Evolutionary conservation across 768 basidiomycete genomes (phyloP), one percentile per base, ranked within the genome.

Genomic region (Pholiota molesta): DNA sequence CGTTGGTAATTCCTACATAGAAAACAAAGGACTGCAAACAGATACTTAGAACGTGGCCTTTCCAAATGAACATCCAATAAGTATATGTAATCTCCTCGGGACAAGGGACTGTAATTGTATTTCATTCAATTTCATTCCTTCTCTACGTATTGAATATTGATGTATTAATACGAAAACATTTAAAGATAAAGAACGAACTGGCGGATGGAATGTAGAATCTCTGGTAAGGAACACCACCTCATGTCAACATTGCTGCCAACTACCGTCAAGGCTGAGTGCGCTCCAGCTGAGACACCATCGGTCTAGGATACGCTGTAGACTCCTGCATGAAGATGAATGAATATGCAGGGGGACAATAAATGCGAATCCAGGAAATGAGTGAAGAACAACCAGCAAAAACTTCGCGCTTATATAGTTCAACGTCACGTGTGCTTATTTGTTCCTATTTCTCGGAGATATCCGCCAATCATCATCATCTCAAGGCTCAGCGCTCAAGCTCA

Each of bases 161-260:
- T 14, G 10, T 55, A 55, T 8, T 17, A 55, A 55, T 21, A 55
- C 53, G 4, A 23, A 3, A 54, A 10, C 7, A 49, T 10, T 21
- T 13, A 10, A 3, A 26, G 21, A 19, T n/a, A 23, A 19, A 3
- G 47, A 9, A 49, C 47, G 8, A 26, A 52, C 19, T 19, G 19
- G 35, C 9, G 39, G 10, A 31, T 13, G 13, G 28, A 40, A 62
- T 71, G 66, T 71, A 21, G 61, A 62, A 64, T 62, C 67, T 69
- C 68, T 68, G 70, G 70, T 71, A 71, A 71, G 70, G 70, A 71
- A 71, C 70, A 69, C 65, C 52, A 67, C 70, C 64, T 63, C 68
- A 71, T 62, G 61, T 69, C 64, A 60, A 66, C 65, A 40, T 58
- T 51, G 54, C 26, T 44, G 63, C 65, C 54, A 62, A 68, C 66